phyloP scores from a whole-genome alignment of 176 grass and related monocot species.

The Hordeum marinum region DNA sequence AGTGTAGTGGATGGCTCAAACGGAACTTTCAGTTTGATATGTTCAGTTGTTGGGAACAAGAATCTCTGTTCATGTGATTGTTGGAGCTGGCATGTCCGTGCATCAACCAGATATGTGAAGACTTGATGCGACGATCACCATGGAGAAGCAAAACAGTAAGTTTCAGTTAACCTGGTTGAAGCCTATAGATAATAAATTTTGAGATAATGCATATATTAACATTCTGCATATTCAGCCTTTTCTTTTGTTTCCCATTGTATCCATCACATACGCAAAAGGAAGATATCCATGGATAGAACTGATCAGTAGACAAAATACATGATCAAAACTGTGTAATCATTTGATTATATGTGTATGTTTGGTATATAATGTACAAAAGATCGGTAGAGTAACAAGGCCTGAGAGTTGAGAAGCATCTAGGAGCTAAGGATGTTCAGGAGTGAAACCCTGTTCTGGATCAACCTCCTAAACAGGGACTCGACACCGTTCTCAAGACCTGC shows the following conservation, averaged over 20 bases:
- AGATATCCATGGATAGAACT: neutral
- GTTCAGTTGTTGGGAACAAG: neutral
- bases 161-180: neutral
- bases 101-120: neutral
- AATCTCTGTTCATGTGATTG: neutral
- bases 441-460: conserved; percentile 46
- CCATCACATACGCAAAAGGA: neutral
- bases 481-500: conserved; percentile 19
- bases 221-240: neutral
- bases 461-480: conserved; percentile 23
- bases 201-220: neutral
- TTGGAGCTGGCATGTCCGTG: neutral
- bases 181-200: neutral
- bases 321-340: conserved; percentile 15
- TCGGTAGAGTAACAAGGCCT: neutral
- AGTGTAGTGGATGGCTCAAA: neutral
- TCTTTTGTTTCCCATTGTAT: neutral
- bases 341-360: neutral
- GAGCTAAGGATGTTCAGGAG: conserved; percentile 51
- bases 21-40: neutral
- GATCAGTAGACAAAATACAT: neutral
- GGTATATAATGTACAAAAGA: neutral
- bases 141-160: neutral
- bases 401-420: neutral
- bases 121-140: neutral